These are phyloP conservation scores for Eucalyptus erythrocorys DNA, from an alignment of 345 rosid genomes.

Conservation along the genomic window DNA sequence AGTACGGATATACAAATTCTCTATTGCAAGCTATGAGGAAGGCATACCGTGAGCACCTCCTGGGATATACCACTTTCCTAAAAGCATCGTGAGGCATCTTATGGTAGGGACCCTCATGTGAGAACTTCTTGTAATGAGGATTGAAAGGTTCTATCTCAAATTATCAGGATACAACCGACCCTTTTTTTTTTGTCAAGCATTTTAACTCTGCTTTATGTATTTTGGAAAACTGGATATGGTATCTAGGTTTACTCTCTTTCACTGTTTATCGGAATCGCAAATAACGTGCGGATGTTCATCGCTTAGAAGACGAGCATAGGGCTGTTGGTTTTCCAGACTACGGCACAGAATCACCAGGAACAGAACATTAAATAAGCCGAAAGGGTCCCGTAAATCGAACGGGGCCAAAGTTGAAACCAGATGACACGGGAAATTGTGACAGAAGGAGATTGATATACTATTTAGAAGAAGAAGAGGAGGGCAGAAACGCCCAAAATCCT, in stretches of 20 bases:
- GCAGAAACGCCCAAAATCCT: no score
- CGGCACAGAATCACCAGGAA: neutral
- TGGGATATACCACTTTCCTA: neutral
- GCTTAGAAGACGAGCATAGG: neutral
- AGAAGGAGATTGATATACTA: no score
- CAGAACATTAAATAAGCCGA: neutral
- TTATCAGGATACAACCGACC: neutral
- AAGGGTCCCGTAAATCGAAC: neutral
- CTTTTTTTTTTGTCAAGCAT: neutral
- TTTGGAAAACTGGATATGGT: neutral
- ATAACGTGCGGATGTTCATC: neutral
- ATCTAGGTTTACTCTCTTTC: neutral
- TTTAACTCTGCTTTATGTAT: neutral
- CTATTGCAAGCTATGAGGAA: neutral
- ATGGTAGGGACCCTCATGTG: neutral
- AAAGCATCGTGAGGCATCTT: neutral
- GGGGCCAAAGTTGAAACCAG: neutral
- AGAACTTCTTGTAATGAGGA: neutral
- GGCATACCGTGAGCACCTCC: neutral
- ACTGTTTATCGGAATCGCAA: neutral
- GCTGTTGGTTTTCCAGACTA: neutral
- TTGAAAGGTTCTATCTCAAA: neutral
- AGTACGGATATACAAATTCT: neutral
- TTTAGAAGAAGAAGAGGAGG: no score
- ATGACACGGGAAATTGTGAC: no score